Evolutionary conservation across 2,329 filamentous ascomycete genomes (phyloP).

Genomic region (Davidsoniella virescens): DNA sequence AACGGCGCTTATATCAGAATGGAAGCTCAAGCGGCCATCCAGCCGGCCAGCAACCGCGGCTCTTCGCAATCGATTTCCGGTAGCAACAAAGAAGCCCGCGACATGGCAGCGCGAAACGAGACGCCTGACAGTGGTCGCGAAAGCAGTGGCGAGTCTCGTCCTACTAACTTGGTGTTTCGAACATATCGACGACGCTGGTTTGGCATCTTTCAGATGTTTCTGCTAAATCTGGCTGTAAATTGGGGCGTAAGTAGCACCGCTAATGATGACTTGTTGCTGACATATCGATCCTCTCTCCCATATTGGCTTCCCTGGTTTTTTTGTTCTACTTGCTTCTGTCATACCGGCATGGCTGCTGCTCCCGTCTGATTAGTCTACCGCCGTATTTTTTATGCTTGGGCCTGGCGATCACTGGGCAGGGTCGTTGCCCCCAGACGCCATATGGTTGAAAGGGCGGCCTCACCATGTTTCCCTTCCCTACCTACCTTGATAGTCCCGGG

Average conservation of each 20-base stretch:
- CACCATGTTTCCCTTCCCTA: no score
- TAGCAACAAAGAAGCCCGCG: conserved; percentile 4
- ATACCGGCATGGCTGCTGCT: background rate
- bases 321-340: background rate
- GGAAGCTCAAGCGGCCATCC: background rate
- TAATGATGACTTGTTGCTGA: background rate
- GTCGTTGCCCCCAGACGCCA: no score
- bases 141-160: background rate
- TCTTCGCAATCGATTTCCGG: conserved; percentile 1
- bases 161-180: conserved; percentile 18
- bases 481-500: no score
- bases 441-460: no score
- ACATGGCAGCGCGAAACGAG: background rate
- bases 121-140: conserved; percentile 5
- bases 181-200: conserved; percentile 79
- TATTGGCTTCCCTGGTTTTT: background rate
- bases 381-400: background rate
- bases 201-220: conserved; percentile 63
- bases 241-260: conserved; percentile 71
- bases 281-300: background rate
- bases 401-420: background rate
- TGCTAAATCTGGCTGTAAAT: conserved; percentile 84
- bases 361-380: background rate
- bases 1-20: conserved; percentile 8
- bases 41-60: background rate